phyloP scores from a whole-genome alignment of 108 stramenopile genomes.

The Nannochloropsis salina region DNA sequence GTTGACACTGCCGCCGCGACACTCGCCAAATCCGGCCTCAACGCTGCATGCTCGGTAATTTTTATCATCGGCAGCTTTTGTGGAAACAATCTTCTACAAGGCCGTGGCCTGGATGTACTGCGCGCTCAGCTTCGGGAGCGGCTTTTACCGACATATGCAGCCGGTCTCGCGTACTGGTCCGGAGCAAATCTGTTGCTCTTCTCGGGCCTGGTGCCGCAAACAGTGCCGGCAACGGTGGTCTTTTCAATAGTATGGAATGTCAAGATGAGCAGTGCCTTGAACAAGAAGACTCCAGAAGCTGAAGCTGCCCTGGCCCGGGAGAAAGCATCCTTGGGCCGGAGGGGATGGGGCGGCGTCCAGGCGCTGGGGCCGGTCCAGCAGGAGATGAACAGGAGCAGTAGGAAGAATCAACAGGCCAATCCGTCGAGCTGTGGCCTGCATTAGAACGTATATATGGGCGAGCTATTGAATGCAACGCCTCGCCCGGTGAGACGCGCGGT shows the following conservation, averaged over 20 bases:
- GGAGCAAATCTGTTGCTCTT: background rate
- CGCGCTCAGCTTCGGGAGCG: background rate
- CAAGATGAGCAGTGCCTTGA: background rate
- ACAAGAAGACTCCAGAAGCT: background rate
- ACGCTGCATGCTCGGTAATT: background rate
- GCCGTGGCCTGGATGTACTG: background rate
- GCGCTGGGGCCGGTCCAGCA: too few relatives aligned
- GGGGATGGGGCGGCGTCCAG: too few relatives aligned
- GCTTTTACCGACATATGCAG: background rate
- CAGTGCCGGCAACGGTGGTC: background rate
- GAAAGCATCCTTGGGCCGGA: background rate
- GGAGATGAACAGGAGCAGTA: too few relatives aligned
- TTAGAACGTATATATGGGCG: too few relatives aligned
- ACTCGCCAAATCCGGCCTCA: background rate
- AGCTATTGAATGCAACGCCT: too few relatives aligned
- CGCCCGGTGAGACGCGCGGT: too few relatives aligned
- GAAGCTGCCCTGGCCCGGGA: background rate
- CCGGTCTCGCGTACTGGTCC: background rate
- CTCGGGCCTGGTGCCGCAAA: background rate
- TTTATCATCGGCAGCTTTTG: background rate
- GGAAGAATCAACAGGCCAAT: too few relatives aligned
- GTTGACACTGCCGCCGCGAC: slow-evolving; percentile 4
- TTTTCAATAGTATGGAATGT: background rate
- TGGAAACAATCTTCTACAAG: slow-evolving; percentile 3
- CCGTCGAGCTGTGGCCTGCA: too few relatives aligned